A percentile compares a stretch with the other conserved stretches of the same genome.
Evolutionary conservation across 345 rosid genomes (phyloP).

Genomic region (sweet orange (Citrus sinensis)): DVS_A1.0 CM039166.1:5026501-5027000

Average conservation of each 20-base stretch:
- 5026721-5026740: background rate
- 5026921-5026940: too few species aligned
- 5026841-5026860: too few species aligned
- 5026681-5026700: accelerated
- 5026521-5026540: background rate
- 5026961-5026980: too few species aligned
- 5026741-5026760: background rate
- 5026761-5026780: background rate
- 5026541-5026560: background rate
- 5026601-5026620: background rate
- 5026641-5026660: background rate
- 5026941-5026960: too few species aligned
- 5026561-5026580: background rate
- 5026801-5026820: background rate
- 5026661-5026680: too few species aligned
- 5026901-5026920: too few species aligned
- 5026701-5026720: background rate
- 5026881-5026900: too few species aligned
- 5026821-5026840: too few species aligned
- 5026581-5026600: background rate
- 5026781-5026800: background rate
- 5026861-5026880: too few species aligned
- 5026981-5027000: too few species aligned
- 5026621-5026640: background rate
- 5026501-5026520: background rate